Percentiles rank a stretch among this genome's conserved stretches.
These are phyloP conservation scores for Anisodus tanguticus DNA, from an alignment of 257 asterid genomes.

Conservation along the genomic window DNA sequence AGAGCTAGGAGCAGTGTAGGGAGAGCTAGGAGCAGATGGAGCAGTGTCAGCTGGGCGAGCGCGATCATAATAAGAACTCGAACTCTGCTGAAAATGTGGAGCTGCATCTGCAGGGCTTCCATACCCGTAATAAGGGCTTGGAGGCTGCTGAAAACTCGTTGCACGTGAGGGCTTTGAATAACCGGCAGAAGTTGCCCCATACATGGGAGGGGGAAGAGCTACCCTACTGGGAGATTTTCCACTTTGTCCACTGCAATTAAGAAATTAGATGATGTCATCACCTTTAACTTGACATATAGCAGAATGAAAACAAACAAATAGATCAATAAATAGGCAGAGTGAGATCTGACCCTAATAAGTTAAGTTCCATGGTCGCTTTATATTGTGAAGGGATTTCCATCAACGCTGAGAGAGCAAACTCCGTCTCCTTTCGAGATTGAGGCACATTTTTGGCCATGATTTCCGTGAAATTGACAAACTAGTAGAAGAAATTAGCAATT, in stretches of 20 bases:
- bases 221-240: slow-evolving; percentile 61
- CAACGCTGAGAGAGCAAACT: slow-evolving; percentile 89
- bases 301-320: background rate
- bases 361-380: slow-evolving; percentile 93
- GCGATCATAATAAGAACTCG: slow-evolving; percentile 44
- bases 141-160: slow-evolving; percentile 49
- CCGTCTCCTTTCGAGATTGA: slow-evolving; percentile 83
- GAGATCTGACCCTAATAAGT: slow-evolving; percentile 64
- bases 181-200: slow-evolving; percentile 40
- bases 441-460: slow-evolving; percentile 79
- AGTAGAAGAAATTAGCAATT: slow-evolving; percentile 32
- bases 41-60: slow-evolving; percentile 35
- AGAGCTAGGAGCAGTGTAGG: slow-evolving; percentile 49
- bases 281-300: background rate
- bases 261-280: slow-evolving; percentile 20
- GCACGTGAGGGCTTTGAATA: slow-evolving; percentile 28
- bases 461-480: slow-evolving; percentile 96
- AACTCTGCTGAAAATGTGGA: slow-evolving; percentile 34
- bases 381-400: slow-evolving; percentile 96
- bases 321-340: background rate
- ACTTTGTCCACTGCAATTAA: slow-evolving; percentile 52
- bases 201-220: slow-evolving; percentile 84
- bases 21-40: slow-evolving; percentile 46
- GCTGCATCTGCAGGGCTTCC: slow-evolving; percentile 20
- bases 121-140: slow-evolving; percentile 45